A percentile compares a stretch with the other conserved stretches of the same genome.
phyloP scores from a whole-genome alignment of 1,284 basidiomycete genomes.

The Puccinia hordei region DNA sequence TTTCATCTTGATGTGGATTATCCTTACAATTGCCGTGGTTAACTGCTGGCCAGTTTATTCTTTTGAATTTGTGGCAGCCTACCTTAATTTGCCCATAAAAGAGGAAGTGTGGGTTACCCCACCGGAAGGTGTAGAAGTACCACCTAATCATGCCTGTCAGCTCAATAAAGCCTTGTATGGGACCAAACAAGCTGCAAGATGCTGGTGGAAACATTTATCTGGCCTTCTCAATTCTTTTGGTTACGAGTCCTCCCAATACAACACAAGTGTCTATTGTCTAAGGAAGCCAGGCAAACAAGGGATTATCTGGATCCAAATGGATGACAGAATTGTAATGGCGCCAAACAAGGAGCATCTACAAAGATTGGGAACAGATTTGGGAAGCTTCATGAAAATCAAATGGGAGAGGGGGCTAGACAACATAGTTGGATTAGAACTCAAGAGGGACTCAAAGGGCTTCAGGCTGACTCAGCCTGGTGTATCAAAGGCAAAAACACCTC shows the following conservation, averaged over 20 bases:
- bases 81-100: not conserved
- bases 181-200: not conserved
- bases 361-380: not conserved
- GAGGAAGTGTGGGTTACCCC: not conserved
- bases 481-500: not conserved
- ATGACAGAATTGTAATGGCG: not conserved
- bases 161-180: slow-evolving; percentile 8
- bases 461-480: not conserved
- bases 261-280: not conserved
- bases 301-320: not conserved
- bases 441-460: not conserved
- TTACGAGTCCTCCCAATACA: not conserved
- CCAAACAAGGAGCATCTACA: not conserved
- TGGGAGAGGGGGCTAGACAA: not conserved
- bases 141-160: not conserved
- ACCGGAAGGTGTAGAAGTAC: not conserved
- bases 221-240: not conserved
- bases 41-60: not conserved
- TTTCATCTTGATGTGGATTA: not conserved
- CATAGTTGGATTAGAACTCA: not conserved
- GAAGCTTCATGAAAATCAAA: not conserved
- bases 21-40: not conserved
- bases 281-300: not conserved
- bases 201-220: slow-evolving; percentile 1
- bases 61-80: slow-evolving; percentile 1